phyloP scores from a whole-genome alignment of 495 filamentous ascomycete genomes.

The Aspergillus egyptiacus region DNA sequence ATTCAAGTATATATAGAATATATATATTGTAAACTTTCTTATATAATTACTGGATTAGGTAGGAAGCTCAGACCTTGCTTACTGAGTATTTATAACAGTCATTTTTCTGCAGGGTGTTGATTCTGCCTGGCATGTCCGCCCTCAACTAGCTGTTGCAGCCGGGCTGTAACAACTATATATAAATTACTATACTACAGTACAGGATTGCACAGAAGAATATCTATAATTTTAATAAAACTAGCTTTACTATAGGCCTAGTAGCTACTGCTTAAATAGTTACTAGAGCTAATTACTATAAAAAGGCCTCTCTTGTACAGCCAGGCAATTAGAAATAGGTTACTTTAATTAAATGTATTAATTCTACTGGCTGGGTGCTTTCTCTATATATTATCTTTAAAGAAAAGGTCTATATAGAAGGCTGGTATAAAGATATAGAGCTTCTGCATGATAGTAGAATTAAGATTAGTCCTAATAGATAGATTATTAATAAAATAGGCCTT shows the following conservation, averaged over 20 bases:
- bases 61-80: too few species aligned
- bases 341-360: slow-evolving; percentile 29
- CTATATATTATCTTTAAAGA: not conserved
- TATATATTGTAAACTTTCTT: too few species aligned
- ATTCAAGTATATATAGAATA: too few species aligned
- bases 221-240: not conserved
- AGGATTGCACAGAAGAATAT: too few species aligned
- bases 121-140: too few species aligned
- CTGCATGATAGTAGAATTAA: not conserved
- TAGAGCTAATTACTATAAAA: slow-evolving; percentile 23
- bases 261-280: slow-evolving; percentile 18
- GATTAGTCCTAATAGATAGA: slow-evolving; percentile 22
- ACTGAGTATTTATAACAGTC: too few species aligned
- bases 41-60: too few species aligned
- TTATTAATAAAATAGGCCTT: slow-evolving; percentile 20
- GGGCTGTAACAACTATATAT: too few species aligned
- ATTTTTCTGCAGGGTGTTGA: too few species aligned
- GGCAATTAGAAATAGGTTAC: slow-evolving; percentile 37
- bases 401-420: not conserved
- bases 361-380: not conserved
- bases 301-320: slow-evolving; percentile 23
- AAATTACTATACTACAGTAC: too few species aligned
- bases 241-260: not conserved
- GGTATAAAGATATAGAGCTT: not conserved
- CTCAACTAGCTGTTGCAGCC: too few species aligned